A percentile compares a stretch with the other conserved stretches of the same genome.
Evolutionary conservation across 495 filamentous ascomycete species (phyloP).

Genomic region (Jackrogersella multiformis): DNA sequence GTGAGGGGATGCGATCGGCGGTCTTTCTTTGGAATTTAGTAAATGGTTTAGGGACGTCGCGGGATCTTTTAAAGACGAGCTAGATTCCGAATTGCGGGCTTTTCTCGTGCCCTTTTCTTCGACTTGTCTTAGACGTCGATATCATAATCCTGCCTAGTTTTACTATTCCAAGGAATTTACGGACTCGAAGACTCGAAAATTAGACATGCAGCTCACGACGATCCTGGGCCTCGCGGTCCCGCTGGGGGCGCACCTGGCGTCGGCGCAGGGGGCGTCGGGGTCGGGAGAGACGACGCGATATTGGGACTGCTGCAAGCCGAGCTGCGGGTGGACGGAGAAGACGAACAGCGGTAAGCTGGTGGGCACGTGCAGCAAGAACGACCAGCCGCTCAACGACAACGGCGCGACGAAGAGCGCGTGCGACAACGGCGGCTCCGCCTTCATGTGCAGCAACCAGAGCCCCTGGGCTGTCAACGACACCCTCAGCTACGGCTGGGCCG

Average conservation of each 20-base stretch:
- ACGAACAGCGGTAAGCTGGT: slow-evolving; percentile 53
- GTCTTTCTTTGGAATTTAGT: background rate
- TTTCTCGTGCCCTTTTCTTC: background rate
- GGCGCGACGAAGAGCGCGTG: slow-evolving; percentile 58
- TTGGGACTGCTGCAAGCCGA: slow-evolving; percentile 78
- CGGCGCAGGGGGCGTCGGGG: slow-evolving; percentile 46
- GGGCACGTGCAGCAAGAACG: slow-evolving; percentile 64
- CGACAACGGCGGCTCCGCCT: slow-evolving; percentile 64
- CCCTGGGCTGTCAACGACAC: slow-evolving; percentile 70
- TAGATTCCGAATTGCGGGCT: slow-evolving; percentile 31
- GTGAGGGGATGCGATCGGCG: slow-evolving; percentile 27
- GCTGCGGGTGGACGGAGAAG: slow-evolving; percentile 70
- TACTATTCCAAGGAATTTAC: background rate
- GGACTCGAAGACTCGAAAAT: background rate
- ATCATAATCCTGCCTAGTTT: background rate
- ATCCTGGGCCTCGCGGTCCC: slow-evolving; percentile 24
- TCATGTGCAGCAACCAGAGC: slow-evolving; percentile 69
- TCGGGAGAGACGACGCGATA: slow-evolving; percentile 69
- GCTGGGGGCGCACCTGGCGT: slow-evolving; percentile 15
- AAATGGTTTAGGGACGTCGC: slow-evolving; percentile 3
- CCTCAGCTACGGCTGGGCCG: slow-evolving; percentile 70
- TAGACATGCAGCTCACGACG: slow-evolving; percentile 35
- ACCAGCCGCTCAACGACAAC: slow-evolving; percentile 62
- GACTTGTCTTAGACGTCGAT: background rate
- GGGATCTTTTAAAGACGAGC: slow-evolving; percentile 24